Evolutionary conservation across 2,329 filamentous ascomycete genomes (phyloP).

Genomic region (Arachnomyces sp.): DNA sequence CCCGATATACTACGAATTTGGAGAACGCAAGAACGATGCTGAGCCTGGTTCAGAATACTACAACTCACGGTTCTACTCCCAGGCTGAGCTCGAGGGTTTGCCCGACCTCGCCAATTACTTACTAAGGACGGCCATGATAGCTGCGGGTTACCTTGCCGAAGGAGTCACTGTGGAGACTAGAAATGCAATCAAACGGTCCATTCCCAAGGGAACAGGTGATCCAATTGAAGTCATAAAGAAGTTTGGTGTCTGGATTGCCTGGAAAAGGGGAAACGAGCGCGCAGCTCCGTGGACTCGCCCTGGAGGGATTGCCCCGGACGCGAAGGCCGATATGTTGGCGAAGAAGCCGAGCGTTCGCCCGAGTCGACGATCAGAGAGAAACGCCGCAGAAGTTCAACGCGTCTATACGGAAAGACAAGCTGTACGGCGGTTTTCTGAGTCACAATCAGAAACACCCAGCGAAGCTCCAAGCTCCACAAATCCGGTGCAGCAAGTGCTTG

Average conservation of each 20-base stretch:
- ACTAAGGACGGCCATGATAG: constrained; percentile 55
- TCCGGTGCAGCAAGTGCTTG: constrained; percentile 19
- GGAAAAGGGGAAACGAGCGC: constrained; percentile 57
- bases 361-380: constrained; percentile 48
- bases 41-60: constrained; percentile 45
- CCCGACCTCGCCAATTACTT: constrained; percentile 53
- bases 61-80: constrained; percentile 54
- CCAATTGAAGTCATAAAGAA: constrained; percentile 51
- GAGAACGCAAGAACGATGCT: constrained; percentile 45
- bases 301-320: constrained; percentile 45
- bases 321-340: constrained; percentile 39
- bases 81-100: constrained; percentile 53
- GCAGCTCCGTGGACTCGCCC: constrained; percentile 55
- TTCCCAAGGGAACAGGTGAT: constrained; percentile 55
- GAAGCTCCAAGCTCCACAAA: constrained; percentile 8
- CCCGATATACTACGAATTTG: constrained; percentile 52
- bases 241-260: constrained; percentile 58
- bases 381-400: constrained; percentile 37
- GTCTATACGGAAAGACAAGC: constrained; percentile 32
- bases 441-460: constrained; percentile 13
- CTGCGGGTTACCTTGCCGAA: constrained; percentile 50
- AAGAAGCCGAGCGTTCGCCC: constrained; percentile 50
- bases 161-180: constrained; percentile 50
- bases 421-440: constrained; percentile 27
- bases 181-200: constrained; percentile 53